Conservation (phyloP, 257 asterid genomes). For the Gentiana dahurica region DNA sequence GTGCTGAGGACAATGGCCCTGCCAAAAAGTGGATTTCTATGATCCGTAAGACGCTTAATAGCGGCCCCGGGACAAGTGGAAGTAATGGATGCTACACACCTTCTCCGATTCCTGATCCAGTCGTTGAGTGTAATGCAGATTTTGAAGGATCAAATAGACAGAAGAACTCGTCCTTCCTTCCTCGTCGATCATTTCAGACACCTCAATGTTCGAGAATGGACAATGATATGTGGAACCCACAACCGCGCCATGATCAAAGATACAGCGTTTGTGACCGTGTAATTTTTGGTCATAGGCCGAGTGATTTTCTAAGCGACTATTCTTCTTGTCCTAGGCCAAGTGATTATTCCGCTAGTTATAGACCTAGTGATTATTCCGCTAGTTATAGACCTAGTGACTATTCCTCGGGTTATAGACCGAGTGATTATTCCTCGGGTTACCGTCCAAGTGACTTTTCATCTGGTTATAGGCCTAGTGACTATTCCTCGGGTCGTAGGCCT, state of each 20-base stretch:
- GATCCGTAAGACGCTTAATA: constrained; percentile 64
- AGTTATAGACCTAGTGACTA: constrained; percentile 66
- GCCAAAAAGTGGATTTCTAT: constrained; percentile 85
- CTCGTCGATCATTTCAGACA: constrained; percentile 87
- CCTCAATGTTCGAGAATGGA: constrained; percentile 65
- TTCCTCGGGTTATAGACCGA: constrained; percentile 47
- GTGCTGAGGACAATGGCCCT: constrained; percentile 98
- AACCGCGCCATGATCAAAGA: constrained; percentile 72
- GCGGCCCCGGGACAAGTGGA: constrained; percentile 47
- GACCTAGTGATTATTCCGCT: constrained; percentile 60
- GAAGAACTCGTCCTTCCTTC: constrained; percentile 65
- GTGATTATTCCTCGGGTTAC: constrained; percentile 65
- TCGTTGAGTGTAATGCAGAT: constrained; percentile 90
- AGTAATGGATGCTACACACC: constrained; percentile 73
- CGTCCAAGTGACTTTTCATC: constrained; percentile 73
- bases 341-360: constrained; percentile 42
- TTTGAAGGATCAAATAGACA: constrained; percentile 73
- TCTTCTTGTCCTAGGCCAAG: constrained; percentile 68
- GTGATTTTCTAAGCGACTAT: constrained; percentile 48
- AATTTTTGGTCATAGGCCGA: constrained; percentile 66
- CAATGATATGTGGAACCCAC: constrained; percentile 51
- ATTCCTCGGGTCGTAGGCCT: constrained; percentile 66
- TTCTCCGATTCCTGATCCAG: constrained; percentile 79
- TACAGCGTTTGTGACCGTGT: constrained; percentile 83
- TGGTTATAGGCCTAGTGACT: constrained; percentile 75